Conservation (phyloP, 768 basidiomycete species). For the Leccinum uliginosum region DNA sequence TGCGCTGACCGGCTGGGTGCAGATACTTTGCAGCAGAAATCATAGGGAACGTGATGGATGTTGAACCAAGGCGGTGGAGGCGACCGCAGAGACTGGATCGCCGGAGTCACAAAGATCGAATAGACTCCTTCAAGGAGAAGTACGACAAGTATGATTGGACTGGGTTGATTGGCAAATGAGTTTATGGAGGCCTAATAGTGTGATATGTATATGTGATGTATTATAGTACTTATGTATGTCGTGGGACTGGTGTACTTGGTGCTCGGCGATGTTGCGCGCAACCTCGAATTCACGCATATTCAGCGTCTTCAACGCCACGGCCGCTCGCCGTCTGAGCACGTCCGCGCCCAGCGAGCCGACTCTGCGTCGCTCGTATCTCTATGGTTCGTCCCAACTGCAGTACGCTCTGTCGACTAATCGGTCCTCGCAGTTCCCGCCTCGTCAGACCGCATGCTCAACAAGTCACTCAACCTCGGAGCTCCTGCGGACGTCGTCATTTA, state of each 20-base stretch:
- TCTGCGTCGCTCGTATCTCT: slow-evolving; percentile 59
- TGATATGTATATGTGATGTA: too few relatives aligned
- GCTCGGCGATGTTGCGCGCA: slow-evolving; percentile 3
- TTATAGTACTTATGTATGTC: too few relatives aligned
- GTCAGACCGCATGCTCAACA: slow-evolving; percentile 76
- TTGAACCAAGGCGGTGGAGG: slow-evolving; percentile 85
- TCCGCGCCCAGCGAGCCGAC: slow-evolving; percentile 11
- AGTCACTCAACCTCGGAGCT: slow-evolving; percentile 49
- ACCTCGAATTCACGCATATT: neutral
- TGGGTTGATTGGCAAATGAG: slow-evolving; percentile 52
- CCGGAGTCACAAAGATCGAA: slow-evolving; percentile 63
- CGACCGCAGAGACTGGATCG: slow-evolving; percentile 73
- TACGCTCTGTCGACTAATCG: neutral
- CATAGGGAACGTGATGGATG: slow-evolving; percentile 83
- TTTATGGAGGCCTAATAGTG: neutral
- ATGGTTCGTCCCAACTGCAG: slow-evolving; percentile 32
- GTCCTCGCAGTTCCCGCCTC: slow-evolving; percentile 63
- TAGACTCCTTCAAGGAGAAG: slow-evolving; percentile 62
- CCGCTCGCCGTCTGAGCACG: slow-evolving; percentile 15
- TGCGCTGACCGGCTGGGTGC: slow-evolving; percentile 7
- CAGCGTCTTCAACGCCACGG: neutral
- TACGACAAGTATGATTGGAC: slow-evolving; percentile 86
- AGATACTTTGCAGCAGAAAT: slow-evolving; percentile 97
- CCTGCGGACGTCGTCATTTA: slow-evolving; percentile 77
- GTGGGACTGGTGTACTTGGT: neutral